Percentiles rank a stretch among this genome's conserved stretches.
phyloP scores from a whole-genome alignment of 1,139 yeast genomes.

The Groenewaldozyma auringiensis region DNA sequence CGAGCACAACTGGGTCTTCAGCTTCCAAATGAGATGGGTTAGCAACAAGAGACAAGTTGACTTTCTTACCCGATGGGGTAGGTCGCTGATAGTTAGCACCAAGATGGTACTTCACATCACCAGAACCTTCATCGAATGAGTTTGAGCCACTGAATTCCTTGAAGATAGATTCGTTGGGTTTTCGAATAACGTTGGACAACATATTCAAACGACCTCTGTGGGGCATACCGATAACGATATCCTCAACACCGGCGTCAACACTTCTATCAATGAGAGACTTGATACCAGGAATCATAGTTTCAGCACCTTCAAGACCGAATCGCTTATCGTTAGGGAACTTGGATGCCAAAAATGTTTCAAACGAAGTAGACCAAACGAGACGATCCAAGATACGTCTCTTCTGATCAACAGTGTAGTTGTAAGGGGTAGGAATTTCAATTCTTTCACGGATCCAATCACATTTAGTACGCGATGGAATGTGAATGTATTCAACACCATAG shows the following conservation, averaged over 20 bases:
- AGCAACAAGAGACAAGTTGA: conserved; percentile 90
- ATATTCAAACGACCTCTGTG: conserved; percentile 98
- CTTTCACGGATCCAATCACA: conserved; percentile 99
- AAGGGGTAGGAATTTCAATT: conserved; percentile 87
- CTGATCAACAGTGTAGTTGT: conserved; percentile 74
- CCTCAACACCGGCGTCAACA: conserved; percentile 90
- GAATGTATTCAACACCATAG: conserved; percentile 93
- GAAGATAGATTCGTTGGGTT: conserved; percentile 96
- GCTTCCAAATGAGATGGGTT: conserved; percentile 99
- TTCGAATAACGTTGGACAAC: conserved; percentile 95
- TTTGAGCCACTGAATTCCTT: conserved; percentile 92
- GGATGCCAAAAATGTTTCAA: conserved; percentile 84
- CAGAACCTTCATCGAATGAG: conserved; percentile 78
- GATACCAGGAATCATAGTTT: conserved; percentile 93
- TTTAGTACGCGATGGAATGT: conserved; percentile 89
- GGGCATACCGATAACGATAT: conserved; percentile 97
- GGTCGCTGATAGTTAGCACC: conserved; percentile 99
- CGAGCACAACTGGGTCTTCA: conserved; percentile 97
- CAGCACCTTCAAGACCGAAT: conserved; percentile 98
- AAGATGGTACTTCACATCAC: conserved; percentile 97
- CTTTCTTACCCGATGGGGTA: conserved; percentile 96
- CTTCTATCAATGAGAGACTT: conserved; percentile 91
- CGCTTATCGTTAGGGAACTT: conserved; percentile 98
- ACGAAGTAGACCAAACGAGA: conserved; percentile 91
- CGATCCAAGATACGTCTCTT: conserved; percentile 96